Evolutionary conservation across 2,329 filamentous ascomycete genomes (phyloP), one percentile per base, ranked within the genome.

Genomic region (Xylaria sp.): DNA sequence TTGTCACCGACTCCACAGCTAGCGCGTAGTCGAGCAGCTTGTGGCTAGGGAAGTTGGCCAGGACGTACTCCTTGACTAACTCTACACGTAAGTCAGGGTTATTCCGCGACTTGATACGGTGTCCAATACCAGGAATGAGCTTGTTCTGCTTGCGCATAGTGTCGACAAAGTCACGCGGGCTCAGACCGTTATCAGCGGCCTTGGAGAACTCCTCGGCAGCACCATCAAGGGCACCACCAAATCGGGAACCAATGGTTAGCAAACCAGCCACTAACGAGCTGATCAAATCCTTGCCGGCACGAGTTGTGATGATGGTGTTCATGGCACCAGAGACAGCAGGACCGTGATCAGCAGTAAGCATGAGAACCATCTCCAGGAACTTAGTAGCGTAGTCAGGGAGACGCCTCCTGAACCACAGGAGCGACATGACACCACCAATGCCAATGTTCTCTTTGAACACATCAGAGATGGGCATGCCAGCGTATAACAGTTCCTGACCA

Each of bases 261-360:
- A 99, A 92, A 93, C 96, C 96, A 78, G 93, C 93, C 66, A 99
- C 96, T 72, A 99, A 89, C 57, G 96, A 92, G 78, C 91, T 94
- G 86, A 99, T 98, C 76, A 99, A 86, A 81, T 99, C 96, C 89
- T 99, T 99, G 82, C 96, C 96, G 72, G 96, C 96, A 92, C 96
- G 93, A 69, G 96, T 99, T 72, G 96, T 99, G 82, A 99, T 98
- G 82, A 99, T 99, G 82, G 96, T 99, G 91, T 99, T 99, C 96
- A 99, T 99, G 83, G 96, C 96, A 89, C 96, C 96, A 77, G 96
- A 99, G 77, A 99, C 96, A 77, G 96, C 96, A 63, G 96, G 96
- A 84, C 96, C 96, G 90, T 99, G 96, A 81, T 99, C 96, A 78
- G 96, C 96, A 80, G 96, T 99, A 80, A 99, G 90, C 96, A 99